These are phyloP conservation scores for Saccharum officinarum DNA, from an alignment of 176 grass and related monocot genomes.

Conservation along the genomic window DNA sequence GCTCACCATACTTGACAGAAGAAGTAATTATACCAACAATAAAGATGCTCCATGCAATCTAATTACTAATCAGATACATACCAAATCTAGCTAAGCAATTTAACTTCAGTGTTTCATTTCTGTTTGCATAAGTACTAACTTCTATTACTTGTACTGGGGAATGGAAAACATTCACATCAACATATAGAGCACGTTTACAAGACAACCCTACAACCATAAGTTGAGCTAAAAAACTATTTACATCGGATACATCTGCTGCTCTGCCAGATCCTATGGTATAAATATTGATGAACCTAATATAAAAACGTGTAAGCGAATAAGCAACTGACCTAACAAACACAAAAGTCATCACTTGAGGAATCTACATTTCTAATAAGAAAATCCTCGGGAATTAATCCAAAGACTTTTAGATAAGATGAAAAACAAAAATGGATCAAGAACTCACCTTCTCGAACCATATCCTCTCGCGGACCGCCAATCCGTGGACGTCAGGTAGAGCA, in stretches of 20 bases:
- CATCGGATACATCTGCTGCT: neutral
- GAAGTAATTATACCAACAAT: slow-evolving; percentile 9
- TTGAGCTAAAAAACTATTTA: neutral
- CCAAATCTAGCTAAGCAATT: neutral
- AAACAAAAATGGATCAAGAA: neutral
- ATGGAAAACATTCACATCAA: neutral
- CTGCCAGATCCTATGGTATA: neutral
- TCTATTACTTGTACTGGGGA: neutral
- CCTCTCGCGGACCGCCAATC: slow-evolving; percentile 82
- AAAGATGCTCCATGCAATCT: neutral
- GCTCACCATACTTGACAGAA: neutral
- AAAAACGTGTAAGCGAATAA: neutral
- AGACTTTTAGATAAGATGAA: neutral
- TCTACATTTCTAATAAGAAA: neutral
- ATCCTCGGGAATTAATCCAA: too few species aligned
- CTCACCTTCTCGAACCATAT: slow-evolving; percentile 64
- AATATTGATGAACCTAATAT: neutral
- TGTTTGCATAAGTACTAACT: slow-evolving; percentile 7
- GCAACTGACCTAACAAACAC: neutral
- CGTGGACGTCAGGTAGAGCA: slow-evolving; percentile 84
- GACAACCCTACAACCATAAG: neutral
- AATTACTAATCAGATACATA: neutral
- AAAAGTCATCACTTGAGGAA: neutral
- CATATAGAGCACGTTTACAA: neutral
- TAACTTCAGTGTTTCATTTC: neutral